phyloP scores from a whole-genome alignment of 1,284 basidiomycete species.

The Coniferiporia sulphurascens region DNA sequence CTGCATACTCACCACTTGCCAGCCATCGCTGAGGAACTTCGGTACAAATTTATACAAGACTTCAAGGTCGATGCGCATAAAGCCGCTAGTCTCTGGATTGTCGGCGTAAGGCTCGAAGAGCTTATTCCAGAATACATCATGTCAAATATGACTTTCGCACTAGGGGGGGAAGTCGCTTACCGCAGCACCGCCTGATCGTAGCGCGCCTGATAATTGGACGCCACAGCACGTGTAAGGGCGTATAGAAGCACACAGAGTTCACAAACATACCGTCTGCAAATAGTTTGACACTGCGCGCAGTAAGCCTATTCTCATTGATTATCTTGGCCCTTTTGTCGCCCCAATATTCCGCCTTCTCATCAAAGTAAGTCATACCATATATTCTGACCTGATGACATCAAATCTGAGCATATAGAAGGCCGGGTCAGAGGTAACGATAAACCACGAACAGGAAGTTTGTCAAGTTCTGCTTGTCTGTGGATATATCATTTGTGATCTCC shows the following conservation, averaged over 20 bases:
- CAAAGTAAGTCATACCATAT: slow-evolving; percentile 69
- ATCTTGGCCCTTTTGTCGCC: slow-evolving; percentile 60
- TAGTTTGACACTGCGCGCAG: slow-evolving; percentile 80
- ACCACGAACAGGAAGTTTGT: slow-evolving; percentile 55
- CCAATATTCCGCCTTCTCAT: slow-evolving; percentile 73
- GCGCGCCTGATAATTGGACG: slow-evolving; percentile 52
- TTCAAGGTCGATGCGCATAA: slow-evolving; percentile 68
- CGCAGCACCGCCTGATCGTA: slow-evolving; percentile 87
- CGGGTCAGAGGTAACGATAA: background rate
- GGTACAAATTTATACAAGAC: slow-evolving; percentile 61
- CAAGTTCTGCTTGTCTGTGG: slow-evolving; percentile 52
- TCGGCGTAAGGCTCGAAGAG: slow-evolving; percentile 79
- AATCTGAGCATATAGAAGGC: background rate
- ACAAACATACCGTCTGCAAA: slow-evolving; percentile 69
- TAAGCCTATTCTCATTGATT: slow-evolving; percentile 57
- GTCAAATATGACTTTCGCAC: background rate
- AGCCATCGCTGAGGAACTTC: slow-evolving; percentile 68
- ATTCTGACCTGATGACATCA: slow-evolving; percentile 50
- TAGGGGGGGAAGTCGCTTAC: slow-evolving; percentile 41
- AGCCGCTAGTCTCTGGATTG: slow-evolving; percentile 69
- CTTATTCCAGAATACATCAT: slow-evolving; percentile 29
- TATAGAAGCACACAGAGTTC: background rate
- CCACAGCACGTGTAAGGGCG: background rate
- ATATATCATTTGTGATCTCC: slow-evolving; percentile 14
- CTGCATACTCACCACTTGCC: slow-evolving; percentile 65